A percentile compares a stretch with the other conserved stretches of the same genome.
Evolutionary conservation across 306 rosid species (phyloP).

Genomic region (Acacia melanoxylon): DNA sequence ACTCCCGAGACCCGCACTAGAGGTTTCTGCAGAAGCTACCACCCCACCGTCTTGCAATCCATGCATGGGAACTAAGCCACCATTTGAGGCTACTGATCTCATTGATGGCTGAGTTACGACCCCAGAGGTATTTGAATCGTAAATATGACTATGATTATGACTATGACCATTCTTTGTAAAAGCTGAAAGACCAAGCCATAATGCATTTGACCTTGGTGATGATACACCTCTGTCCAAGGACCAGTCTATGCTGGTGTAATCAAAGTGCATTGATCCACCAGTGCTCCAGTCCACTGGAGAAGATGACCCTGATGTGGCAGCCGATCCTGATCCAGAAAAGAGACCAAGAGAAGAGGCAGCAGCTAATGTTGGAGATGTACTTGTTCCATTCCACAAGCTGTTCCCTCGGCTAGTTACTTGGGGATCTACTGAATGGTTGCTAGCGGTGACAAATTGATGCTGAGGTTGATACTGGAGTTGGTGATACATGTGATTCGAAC

Average conservation of each 20-base stretch:
- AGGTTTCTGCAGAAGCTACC: constrained; percentile 54
- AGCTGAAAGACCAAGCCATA: constrained; percentile 71
- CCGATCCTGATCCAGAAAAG: constrained; percentile 82
- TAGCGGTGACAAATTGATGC: constrained; percentile 57
- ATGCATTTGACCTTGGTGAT: constrained; percentile 57
- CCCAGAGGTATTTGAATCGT: constrained; percentile 65
- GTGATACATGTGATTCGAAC: constrained; percentile 73
- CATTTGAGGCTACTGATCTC: constrained; percentile 61
- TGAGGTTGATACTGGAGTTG: constrained; percentile 76
- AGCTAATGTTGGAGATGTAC: constrained; percentile 67
- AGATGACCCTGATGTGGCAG: constrained; percentile 72
- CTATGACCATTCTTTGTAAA: constrained; percentile 52
- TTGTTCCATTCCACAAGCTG: constrained; percentile 61
- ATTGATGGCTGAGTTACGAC: constrained; percentile 52
- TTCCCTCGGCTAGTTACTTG: constrained; percentile 60
- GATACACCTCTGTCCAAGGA: constrained; percentile 69
- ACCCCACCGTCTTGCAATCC: constrained; percentile 78
- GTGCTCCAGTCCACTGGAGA: constrained; percentile 91
- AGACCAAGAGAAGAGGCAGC: constrained; percentile 92
- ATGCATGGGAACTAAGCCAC: constrained; percentile 49
- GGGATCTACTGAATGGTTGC: constrained; percentile 57
- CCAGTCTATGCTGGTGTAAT: constrained; percentile 90
- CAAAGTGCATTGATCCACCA: constrained; percentile 65
- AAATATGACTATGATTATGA: constrained; percentile 33
- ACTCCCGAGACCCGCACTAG: constrained; percentile 72